Conservation (phyloP, 805 yeast species). For the Candida taoyuanica region DNA sequence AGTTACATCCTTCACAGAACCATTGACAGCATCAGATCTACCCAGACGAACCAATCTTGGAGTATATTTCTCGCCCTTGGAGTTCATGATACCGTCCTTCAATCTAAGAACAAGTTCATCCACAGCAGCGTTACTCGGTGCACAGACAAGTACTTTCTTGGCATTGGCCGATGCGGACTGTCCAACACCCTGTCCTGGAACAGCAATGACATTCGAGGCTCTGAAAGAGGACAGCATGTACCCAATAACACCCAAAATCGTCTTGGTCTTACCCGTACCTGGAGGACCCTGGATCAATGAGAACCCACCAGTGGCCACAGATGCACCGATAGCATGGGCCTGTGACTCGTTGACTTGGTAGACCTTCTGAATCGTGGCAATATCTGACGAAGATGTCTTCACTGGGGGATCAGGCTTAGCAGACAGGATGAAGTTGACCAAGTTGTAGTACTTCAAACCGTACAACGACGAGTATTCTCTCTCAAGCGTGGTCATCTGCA, state of each 20-base stretch:
- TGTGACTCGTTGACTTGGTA: constrained; percentile 81
- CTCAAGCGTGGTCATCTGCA: constrained; percentile 88
- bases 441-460: constrained; percentile 79
- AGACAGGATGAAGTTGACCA: constrained; percentile 57
- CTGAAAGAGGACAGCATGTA: constrained; percentile 49
- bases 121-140: constrained; percentile 98
- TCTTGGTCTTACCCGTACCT: constrained; percentile 98
- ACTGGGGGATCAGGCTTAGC: constrained; percentile 56
- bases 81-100: constrained; percentile 60
- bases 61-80: constrained; percentile 45
- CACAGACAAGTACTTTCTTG: constrained; percentile 79
- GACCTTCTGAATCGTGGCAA: constrained; percentile 39
- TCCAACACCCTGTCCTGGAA: constrained; percentile 26
- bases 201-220: constrained; percentile 28
- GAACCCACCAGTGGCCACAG: constrained; percentile 67
- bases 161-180: constrained; percentile 21
- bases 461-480: constrained; percentile 83
- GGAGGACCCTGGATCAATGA: constrained; percentile 98
- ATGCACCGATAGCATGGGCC: constrained; percentile 80
- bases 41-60: constrained; percentile 86
- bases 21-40: constrained; percentile 79
- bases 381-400: constrained; percentile 29
- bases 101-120: constrained; percentile 89
- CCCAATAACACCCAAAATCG: constrained; percentile 89
- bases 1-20: constrained; percentile 75